Conservation (phyloP, 2,329 filamentous ascomycete genomes). For the Neodidymelliopsis sp. region DNA sequence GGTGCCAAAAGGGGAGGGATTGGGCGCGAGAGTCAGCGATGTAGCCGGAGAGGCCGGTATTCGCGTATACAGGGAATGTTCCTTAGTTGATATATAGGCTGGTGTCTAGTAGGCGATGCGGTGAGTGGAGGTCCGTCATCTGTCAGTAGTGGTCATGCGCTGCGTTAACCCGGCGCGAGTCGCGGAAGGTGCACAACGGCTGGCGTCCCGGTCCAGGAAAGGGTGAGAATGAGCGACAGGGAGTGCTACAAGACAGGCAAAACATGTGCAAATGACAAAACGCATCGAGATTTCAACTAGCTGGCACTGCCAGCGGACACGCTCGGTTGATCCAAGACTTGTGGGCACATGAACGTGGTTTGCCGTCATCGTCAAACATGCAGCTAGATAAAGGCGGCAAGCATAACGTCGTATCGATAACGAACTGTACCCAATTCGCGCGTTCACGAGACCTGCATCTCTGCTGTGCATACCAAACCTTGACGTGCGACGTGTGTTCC, state of each 20-base stretch:
- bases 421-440: constrained; percentile 10
- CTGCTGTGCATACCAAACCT: constrained; percentile 8
- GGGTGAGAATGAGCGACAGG: constrained; percentile 4
- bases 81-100: constrained; percentile 14
- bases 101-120: constrained; percentile 21
- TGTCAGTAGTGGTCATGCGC: constrained; percentile 31
- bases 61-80: constrained; percentile 3
- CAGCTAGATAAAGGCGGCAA: constrained; percentile 19
- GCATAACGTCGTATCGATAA: constrained; percentile 27
- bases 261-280: constrained; percentile 13
- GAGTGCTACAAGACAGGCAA: not conserved
- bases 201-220: constrained; percentile 7
- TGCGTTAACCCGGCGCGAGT: constrained; percentile 21
- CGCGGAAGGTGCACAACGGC: constrained; percentile 30
- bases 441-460: constrained; percentile 14
- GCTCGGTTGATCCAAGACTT: constrained; percentile 8
- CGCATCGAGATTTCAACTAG: constrained; percentile 1
- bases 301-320: constrained; percentile 5
- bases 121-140: constrained; percentile 20
- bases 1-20: constrained; percentile 15
- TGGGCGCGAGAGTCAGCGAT: constrained; percentile 6
- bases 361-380: constrained; percentile 22
- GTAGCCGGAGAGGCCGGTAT: not conserved
- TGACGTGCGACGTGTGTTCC: constrained; percentile 14
- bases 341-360: constrained; percentile 12